Evolutionary conservation across 2,329 filamentous ascomycete species (phyloP), one percentile per base, ranked within the genome.

Genomic region (Chrysoporthe puriensis): DNA sequence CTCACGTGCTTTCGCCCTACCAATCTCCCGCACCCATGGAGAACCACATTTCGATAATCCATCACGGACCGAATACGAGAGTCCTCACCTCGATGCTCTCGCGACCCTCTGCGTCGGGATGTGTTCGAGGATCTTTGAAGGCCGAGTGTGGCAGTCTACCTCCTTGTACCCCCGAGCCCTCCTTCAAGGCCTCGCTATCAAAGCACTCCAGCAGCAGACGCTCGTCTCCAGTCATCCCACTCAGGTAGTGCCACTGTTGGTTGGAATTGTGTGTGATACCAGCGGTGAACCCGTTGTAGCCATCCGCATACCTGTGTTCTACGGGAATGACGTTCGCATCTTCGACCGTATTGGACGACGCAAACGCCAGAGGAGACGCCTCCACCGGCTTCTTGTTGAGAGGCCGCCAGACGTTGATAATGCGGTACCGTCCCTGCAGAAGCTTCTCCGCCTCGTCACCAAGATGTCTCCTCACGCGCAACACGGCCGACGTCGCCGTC

Each of bases 41-140:
- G 13, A 2, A 52, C 5, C 13, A 50, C 6, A 42, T 34, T 40
- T 9, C 21, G 14, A 13, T 16, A 43, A 7, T 5, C 46, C 13
- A 21, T 80, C 71, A 86, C 16, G 84, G 82, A 0, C 91, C 91
- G 83, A 97, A 97, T 0, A 97, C 91, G 77, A 97, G 82, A 46
- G 92, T 89, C 73, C 94, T 85, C 18, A 97, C 91, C 79, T 97
- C 94, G 76, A 97, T 97, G 76, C 93, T 97, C 82, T 97, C 92
- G 71, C 94, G 85, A 0, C 86, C 86, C 71, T 89, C 88, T 4
- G 91, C 92, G 58, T 90, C 91, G 21, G 84, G 80, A 2, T 88
- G 86, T 0, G 91, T 93, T 69, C 90, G 82, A 1, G 91, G 90
- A 76, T 97, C 91, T 50, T 85, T 82, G 78, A 97, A 97, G 0